These are phyloP conservation scores for Dendrobium chrysotoxum DNA, from an alignment of 106 monocot genomes.

Conservation along the genomic window DNA sequence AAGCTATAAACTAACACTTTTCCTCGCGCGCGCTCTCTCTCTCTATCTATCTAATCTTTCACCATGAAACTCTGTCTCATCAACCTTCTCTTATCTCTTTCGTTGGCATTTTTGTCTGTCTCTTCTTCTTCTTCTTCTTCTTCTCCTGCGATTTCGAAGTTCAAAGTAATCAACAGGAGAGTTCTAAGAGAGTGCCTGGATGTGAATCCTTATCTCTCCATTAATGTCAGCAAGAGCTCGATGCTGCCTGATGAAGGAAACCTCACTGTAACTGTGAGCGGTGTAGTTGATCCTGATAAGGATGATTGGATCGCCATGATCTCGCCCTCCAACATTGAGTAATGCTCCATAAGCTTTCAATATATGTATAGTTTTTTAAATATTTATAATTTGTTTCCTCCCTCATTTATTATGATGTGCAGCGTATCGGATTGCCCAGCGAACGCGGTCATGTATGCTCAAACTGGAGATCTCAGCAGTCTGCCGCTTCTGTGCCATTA, in stretches of 20 bases:
- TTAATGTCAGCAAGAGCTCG: slow-evolving; percentile 22
- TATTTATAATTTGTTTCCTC: background rate
- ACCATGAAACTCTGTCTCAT: background rate
- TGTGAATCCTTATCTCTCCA: slow-evolving; percentile 31
- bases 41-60: background rate
- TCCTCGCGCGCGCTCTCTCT: background rate
- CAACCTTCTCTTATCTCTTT: background rate
- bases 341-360: background rate
- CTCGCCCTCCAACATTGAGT: slow-evolving; percentile 53
- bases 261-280: slow-evolving; percentile 52
- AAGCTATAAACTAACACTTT: no score
- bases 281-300: slow-evolving; percentile 36
- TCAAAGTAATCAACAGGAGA: slow-evolving; percentile 53
- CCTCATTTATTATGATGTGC: slow-evolving; percentile 2
- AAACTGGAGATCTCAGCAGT: slow-evolving; percentile 59
- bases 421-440: slow-evolving; percentile 42
- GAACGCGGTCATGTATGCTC: slow-evolving; percentile 26
- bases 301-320: slow-evolving; percentile 78
- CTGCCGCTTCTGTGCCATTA: slow-evolving; percentile 84
- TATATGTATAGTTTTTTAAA: background rate
- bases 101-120: background rate
- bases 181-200: slow-evolving; percentile 25
- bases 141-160: slow-evolving; percentile 4
- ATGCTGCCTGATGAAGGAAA: slow-evolving; percentile 36
- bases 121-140: background rate